phyloP scores from a whole-genome alignment of 2,329 filamentous ascomycete species.

The Ophiobolus disseminans region DNA sequence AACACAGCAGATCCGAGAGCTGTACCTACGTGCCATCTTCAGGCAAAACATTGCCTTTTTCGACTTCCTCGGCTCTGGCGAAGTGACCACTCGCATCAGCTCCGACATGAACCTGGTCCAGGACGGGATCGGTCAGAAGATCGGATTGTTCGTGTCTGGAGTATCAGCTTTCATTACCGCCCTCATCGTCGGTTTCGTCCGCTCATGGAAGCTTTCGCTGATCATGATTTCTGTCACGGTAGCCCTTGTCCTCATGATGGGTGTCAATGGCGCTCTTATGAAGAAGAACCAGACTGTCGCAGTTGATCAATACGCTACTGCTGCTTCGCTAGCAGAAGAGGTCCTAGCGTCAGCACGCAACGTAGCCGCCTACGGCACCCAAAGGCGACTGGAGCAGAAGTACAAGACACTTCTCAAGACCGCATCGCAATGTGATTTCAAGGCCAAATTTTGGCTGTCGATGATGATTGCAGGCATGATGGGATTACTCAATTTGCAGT shows the following conservation, averaged over 20 bases:
- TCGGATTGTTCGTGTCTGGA: constrained; percentile 44
- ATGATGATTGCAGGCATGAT: constrained; percentile 87
- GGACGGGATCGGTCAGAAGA: constrained; percentile 72
- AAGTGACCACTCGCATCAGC: constrained; percentile 94
- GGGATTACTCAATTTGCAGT: constrained; percentile 79
- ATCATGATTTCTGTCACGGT: constrained; percentile 84
- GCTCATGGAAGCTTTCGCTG: constrained; percentile 90
- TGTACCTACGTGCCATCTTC: constrained; percentile 70
- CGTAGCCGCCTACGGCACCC: constrained; percentile 89
- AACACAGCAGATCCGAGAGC: constrained; percentile 52
- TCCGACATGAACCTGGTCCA: constrained; percentile 94
- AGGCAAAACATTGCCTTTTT: constrained; percentile 53
- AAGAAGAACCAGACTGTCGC: constrained; percentile 77
- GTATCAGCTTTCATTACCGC: constrained; percentile 74
- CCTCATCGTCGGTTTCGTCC: constrained; percentile 89
- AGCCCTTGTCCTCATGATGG: constrained; percentile 80
- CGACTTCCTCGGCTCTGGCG: constrained; percentile 91
- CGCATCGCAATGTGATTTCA: constrained; percentile 79
- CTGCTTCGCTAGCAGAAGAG: constrained; percentile 90
- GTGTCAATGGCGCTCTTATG: constrained; percentile 73
- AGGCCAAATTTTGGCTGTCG: constrained; percentile 74
- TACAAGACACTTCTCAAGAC: constrained; percentile 78
- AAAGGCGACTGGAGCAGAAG: constrained; percentile 85
- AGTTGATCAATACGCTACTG: constrained; percentile 79
- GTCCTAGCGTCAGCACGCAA: constrained; percentile 94